Evolutionary conservation across 1,139 yeast species (phyloP).

Genomic region (Ashbya aceris): DNA sequence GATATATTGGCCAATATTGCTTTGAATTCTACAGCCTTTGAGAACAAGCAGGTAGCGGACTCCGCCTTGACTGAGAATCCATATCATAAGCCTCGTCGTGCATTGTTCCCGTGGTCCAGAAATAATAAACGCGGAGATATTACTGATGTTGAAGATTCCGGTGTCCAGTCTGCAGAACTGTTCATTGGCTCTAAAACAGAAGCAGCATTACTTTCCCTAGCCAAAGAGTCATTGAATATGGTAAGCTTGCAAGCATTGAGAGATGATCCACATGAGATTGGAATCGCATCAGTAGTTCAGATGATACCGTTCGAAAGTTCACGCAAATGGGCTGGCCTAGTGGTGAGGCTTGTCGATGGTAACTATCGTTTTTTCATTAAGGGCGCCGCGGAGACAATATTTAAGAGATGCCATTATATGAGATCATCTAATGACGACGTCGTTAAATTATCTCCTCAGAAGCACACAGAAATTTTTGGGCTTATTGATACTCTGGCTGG

Average conservation of each 20-base stretch:
- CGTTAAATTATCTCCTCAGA: constrained; percentile 21
- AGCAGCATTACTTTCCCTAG: constrained; percentile 71
- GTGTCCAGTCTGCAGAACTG: constrained; percentile 35
- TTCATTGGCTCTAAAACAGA: constrained; percentile 92
- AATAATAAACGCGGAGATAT: constrained; percentile 12
- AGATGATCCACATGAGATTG: constrained; percentile 25
- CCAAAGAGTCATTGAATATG: constrained; percentile 46
- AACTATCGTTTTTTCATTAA: constrained; percentile 63
- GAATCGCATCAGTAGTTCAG: constrained; percentile 44
- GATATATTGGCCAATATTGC: constrained; percentile 53
- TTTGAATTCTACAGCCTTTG: constrained; percentile 85
- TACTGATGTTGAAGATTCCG: constrained; percentile 20
- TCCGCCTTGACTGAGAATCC: constrained; percentile 24
- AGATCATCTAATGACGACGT: constrained; percentile 30
- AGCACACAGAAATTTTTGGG: constrained; percentile 28
- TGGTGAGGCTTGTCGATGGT: constrained; percentile 37
- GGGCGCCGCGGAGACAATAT: constrained; percentile 90
- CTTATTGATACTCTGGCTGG: constrained; percentile 61
- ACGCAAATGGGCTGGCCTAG: constrained; percentile 86
- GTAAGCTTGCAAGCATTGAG: constrained; percentile 37
- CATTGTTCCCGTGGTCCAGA: constrained; percentile 9
- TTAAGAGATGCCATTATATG: constrained; percentile 46
- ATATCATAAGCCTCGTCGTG: constrained; percentile 10
- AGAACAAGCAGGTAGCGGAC: constrained; percentile 38
- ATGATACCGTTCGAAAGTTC: constrained; percentile 86